Conservation (phyloP, 2,329 filamentous ascomycete species). For the Didymella lethalis region DNA sequence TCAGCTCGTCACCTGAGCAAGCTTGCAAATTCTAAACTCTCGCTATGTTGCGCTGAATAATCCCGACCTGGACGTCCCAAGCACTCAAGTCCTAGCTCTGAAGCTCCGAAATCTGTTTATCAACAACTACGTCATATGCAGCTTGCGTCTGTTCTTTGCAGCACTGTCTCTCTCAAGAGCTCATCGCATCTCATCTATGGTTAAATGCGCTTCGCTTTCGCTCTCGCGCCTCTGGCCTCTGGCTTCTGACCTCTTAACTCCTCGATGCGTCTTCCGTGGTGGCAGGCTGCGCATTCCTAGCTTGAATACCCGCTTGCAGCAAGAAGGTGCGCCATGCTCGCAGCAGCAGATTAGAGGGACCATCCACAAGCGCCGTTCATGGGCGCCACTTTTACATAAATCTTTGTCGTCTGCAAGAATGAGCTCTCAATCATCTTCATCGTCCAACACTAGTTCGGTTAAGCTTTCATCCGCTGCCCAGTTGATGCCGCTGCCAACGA, state of each 20-base stretch:
- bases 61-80: not conserved
- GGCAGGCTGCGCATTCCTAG: not conserved
- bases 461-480: constrained; percentile 77
- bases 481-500: constrained; percentile 82
- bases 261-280: not conserved
- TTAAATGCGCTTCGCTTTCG: not conserved
- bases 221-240: not conserved
- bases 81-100: not conserved
- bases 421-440: constrained; percentile 53
- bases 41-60: not conserved
- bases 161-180: not conserved
- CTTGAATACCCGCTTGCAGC: not conserved
- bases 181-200: not conserved
- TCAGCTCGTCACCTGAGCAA: not conserved
- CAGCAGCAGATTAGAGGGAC: not conserved
- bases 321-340: not conserved
- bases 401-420: not conserved
- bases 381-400: not conserved
- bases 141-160: not conserved
- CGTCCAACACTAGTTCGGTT: constrained; percentile 75
- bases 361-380: not conserved
- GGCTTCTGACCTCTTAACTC: not conserved
- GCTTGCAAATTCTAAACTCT: not conserved
- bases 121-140: constrained; percentile 25
- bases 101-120: constrained; percentile 21